Evolutionary conservation across 2,329 filamentous ascomycete species (phyloP), one percentile per base, ranked within the genome.

Genomic region (Diaporthe batatas): DNA sequence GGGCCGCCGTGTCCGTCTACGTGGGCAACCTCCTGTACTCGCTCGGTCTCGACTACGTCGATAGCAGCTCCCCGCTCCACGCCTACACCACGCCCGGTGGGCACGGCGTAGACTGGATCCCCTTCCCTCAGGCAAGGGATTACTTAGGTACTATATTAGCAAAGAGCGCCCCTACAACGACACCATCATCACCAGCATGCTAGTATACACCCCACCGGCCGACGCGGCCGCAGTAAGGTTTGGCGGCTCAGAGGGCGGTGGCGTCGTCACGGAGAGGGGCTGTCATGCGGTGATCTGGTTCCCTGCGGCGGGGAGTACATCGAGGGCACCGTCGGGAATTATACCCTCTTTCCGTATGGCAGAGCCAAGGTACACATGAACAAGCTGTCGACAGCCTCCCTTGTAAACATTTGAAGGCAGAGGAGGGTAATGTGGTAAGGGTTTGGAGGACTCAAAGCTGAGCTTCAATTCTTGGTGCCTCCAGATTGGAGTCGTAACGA

Each of bases 281-380:
- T 76, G 75, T 67, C 70, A 73, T 67, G 68, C 73, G 32, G 39
- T 2, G 74, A 64, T n/a, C 36, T 59, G 2, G 68, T 57, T 16
- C 75, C 74, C 11, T 34, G 36, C 12, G 59, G 65, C 39, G 59
- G 58, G 57, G 62, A 68, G 32, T 76, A 74, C 44, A 11, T 74
- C 12, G 51, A 68, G 10, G 68, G 55, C 16, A 58, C 44, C 23
- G 21, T 34, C 21, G 65, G 36, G 25, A 57, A 36, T 44, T 76
- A 68, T 44, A 70, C 18, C n/a, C 29, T 76, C 2, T 70, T 75
- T n/a, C 75, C 75, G 23, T 76, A 75, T 55, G 74, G 75, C 8
- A 64, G 57, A 68, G 74, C 74, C 44, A 76, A 76, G 71, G 68
- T 75, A 16, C 75, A 76, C 71, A 76, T n/a, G n/a, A 73, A 72